Base-by-base conservation (phyloP, 208 protist genomes). In the Tritrichomonas musculus region DNA sequence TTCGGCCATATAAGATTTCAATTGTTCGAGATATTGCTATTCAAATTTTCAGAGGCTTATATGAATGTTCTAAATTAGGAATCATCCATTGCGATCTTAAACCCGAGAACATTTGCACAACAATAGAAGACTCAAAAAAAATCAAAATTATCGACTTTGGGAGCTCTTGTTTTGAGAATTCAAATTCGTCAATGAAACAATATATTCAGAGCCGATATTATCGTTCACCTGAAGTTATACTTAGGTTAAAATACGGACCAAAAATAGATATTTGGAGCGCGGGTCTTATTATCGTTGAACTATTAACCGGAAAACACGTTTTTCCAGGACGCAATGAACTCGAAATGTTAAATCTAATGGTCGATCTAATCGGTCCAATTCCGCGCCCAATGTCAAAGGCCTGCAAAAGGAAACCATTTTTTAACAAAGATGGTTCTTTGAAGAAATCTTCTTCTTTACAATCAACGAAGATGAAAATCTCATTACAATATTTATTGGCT, bases 261-360 rank as follows among this genome's bases (percentile, higher is more conserved):
- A 53, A 47, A 53, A 94, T 94, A 33, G 93, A 93, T 55, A 99
- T 99, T 94, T 99, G 98, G 98, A 97, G 96, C 11, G 95, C 99
- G 4, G 99, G 97, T 20, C 99, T 98, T 94, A 98, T 99, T 88
- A 94, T 99, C 0, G 98, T 98, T 2, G 98, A 99, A 94, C 95
- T 99, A 92, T 97, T 99, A 96, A 99, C 97, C 17, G 98, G 98
- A 9, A 64, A 22, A 33, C 80, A 82, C 50, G 39, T 95, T 0
- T 95, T 95, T 47, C 75, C 49, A 50, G 94, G 94, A n/a, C 30
- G 57, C 20, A 93, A 64, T 33, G 94, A 95, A 66, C 22, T 95
- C 0, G 47, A 64, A 41, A 92, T 94, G 84, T 36, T 92, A 53
- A 27, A 17, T 36, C 49, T 33, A 20, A 33, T 25, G 1, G 11